Evolutionary conservation across 345 rosid genomes (phyloP), one percentile per base, ranked within the genome.

Genomic region (Crucihimalaya himalaica): DNA sequence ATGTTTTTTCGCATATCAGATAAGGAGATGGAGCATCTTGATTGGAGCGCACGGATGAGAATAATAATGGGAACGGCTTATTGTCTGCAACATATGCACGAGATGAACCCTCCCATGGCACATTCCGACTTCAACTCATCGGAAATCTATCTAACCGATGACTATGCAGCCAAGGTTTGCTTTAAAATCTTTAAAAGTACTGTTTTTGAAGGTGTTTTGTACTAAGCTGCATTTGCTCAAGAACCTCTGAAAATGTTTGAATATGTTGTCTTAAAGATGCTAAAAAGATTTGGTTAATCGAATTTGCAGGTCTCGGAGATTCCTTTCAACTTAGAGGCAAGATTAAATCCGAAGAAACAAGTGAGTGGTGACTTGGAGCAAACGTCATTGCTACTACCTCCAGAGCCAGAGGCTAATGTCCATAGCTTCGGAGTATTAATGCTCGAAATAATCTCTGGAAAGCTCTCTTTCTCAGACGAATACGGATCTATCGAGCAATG

Each of bases 21-120:
- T 65, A 75, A 87, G 74, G 99, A 84, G 61, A 84, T 85, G 82
- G 99, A 95, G 63, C 98, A 95, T 82, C 93, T 95, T 20, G 99
- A 92, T 70, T 95, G 99, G 99, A 82, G 20, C 57, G 66, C 89
- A 67, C 79, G 99, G 80, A 81, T 83, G 86, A 87, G 99, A 58
- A 84, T 87, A 43, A 78, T 87, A 39, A 92, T 95, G 98, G 99
- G 99, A 42, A 82, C 74, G 15, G 97, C 93, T 60, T 92, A 95
- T 67, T 95, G 96, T 82, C 89, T 95, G 10, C 89, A 90, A 69
- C 88, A 95, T 71, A 95, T 88, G 91, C 97, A 95, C 20, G 97
- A 88, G 66, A 85, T 90, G 64, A 88, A 88, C 73, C 97, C 99
- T 0, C 97, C 96, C 0, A 66, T 86, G 60, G 79, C 87, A 46